A percentile compares a stretch with the other conserved stretches of the same genome.
Evolutionary conservation across 208 protist species (phyloP).

Genomic region (Leishmania tropica): DNA sequence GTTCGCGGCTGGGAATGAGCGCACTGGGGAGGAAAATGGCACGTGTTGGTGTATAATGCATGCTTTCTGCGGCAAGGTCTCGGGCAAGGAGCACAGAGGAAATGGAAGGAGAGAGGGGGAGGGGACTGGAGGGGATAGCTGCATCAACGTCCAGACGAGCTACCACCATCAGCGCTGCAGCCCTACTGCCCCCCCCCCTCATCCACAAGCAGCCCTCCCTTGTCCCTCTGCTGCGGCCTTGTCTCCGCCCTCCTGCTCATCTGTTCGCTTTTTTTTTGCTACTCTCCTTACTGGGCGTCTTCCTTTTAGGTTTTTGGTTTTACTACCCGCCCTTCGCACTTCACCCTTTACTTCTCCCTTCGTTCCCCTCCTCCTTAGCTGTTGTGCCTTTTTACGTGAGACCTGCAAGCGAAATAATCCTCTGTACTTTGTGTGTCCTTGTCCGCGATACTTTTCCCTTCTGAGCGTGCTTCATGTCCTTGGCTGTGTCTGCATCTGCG

Average conservation of each 20-base stretch:
- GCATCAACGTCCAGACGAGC: background rate
- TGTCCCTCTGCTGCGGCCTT: background rate
- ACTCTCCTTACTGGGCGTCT: background rate
- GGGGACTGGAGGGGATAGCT: background rate
- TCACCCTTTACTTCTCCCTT: background rate
- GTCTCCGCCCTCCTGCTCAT: background rate
- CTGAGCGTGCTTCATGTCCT: background rate
- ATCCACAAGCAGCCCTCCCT: background rate
- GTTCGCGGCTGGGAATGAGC: background rate
- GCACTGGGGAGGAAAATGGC: background rate
- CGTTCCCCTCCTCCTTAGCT: background rate
- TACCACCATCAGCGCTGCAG: background rate
- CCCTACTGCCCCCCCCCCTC: background rate
- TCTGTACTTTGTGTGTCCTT: background rate
- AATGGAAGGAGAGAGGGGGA: background rate
- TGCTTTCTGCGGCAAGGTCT: background rate
- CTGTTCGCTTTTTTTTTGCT: background rate
- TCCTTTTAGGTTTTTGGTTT: background rate
- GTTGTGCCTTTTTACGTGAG: background rate
- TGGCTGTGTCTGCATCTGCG: background rate
- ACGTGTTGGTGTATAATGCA: background rate
- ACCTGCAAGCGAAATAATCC: background rate
- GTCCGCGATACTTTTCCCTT: background rate
- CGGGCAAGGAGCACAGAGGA: background rate
- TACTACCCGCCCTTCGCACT: background rate